Percentiles rank a stretch among this genome's conserved stretches.
Evolutionary conservation across 352 stramenopile genomes (phyloP).

Genomic region (Elongisporangium anandrum): DNA sequence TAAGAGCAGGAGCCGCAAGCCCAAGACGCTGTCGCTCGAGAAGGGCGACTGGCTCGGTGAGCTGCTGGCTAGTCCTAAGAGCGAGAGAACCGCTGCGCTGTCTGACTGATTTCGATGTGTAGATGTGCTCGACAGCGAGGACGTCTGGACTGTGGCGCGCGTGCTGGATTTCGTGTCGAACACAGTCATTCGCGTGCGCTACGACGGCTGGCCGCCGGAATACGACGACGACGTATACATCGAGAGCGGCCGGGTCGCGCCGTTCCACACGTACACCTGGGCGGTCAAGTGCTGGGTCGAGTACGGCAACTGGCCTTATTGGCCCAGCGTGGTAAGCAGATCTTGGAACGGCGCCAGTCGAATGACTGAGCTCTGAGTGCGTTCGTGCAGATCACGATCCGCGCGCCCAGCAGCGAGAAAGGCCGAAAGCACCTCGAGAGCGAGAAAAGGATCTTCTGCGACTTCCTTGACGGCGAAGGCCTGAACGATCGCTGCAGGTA

Average conservation of each 20-base stretch:
- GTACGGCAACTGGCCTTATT: slow-evolving; percentile 66
- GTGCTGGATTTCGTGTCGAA: slow-evolving; percentile 21
- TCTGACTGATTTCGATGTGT: not conserved
- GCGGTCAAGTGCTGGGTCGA: slow-evolving; percentile 73
- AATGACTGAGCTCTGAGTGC: no score
- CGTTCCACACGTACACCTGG: slow-evolving; percentile 67
- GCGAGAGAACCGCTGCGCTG: not conserved
- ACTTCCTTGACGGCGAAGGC: not conserved
- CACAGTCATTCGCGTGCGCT: slow-evolving; percentile 24
- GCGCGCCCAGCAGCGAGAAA: not conserved
- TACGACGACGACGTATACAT: slow-evolving; percentile 53
- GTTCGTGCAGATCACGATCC: not conserved
- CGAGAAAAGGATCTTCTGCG: not conserved
- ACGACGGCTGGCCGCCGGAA: slow-evolving; percentile 57
- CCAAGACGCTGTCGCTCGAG: slow-evolving; percentile 4
- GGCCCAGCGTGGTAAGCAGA: slow-evolving; percentile 16
- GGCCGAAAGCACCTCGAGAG: not conserved
- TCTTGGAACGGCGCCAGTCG: not conserved
- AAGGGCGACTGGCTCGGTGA: slow-evolving; percentile 26
- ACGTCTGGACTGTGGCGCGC: slow-evolving; percentile 58
- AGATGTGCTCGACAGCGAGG: slow-evolving; percentile 34
- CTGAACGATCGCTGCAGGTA: not conserved
- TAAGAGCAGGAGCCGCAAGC: not conserved
- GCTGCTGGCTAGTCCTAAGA: not conserved
- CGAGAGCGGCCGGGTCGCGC: slow-evolving; percentile 48